These are phyloP conservation scores for Fusarium illudens DNA, from an alignment of 2,329 filamentous ascomycete genomes.

Conservation along the genomic window DNA sequence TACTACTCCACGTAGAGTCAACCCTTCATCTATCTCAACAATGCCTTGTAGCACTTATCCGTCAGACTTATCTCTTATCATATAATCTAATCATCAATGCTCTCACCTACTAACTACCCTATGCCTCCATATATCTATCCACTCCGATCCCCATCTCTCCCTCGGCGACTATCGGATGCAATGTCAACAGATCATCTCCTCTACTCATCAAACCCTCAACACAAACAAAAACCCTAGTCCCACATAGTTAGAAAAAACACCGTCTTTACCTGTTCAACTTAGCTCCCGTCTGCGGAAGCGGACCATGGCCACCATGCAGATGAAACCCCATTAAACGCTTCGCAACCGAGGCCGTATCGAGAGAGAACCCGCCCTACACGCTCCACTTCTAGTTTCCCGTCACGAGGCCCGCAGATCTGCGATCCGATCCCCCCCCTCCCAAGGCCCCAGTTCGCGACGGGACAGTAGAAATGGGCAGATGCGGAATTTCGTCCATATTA, in stretches of 20 bases:
- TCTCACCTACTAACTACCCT: not conserved
- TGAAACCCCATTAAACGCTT: not conserved
- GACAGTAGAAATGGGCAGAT: not conserved
- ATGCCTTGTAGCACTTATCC: not conserved
- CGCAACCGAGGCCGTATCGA: not conserved
- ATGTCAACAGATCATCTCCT: slow-evolving; percentile 5
- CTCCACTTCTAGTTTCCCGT: slow-evolving; percentile 17
- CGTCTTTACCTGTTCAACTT: too few relatives aligned
- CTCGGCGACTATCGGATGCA: not conserved
- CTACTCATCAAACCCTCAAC: slow-evolving; percentile 7
- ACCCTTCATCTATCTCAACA: too few relatives aligned
- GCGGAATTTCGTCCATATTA: slow-evolving; percentile 4
- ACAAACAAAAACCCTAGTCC: not conserved
- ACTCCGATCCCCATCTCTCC: not conserved
- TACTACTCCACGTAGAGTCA: too few relatives aligned
- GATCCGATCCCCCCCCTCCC: slow-evolving; percentile 17
- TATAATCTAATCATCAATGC: not conserved
- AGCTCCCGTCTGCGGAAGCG: not conserved
- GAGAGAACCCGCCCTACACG: too few relatives aligned
- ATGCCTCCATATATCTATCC: not conserved
- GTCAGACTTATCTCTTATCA: not conserved
- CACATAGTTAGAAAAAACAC: too few relatives aligned
- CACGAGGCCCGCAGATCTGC: slow-evolving; percentile 29
- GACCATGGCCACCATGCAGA: not conserved
- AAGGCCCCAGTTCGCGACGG: not conserved